Evolutionary conservation across 768 basidiomycete genomes (phyloP), one percentile per base, ranked within the genome.

Genomic region (Candolleomyces aberdarensis): DNA sequence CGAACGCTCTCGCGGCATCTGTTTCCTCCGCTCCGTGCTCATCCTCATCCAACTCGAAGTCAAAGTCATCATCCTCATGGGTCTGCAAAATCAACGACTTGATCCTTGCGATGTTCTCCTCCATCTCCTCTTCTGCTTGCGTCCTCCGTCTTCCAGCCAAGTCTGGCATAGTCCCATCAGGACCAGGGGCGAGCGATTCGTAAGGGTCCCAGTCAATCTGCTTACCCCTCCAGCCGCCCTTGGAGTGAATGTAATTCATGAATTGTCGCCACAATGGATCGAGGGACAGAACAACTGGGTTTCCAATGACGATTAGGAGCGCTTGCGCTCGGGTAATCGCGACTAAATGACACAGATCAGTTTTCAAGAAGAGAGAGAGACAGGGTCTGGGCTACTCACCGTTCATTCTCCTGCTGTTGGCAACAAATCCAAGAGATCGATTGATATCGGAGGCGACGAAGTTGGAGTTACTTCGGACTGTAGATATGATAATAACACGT

Each of bases 251-350:
- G 63, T 81, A 85, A 68, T 85, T 85, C 60, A 89, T 66, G 76
- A 89, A 87, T 0, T 68, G 67, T 9, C 83, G 74, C 87, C 87
- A 88, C 1, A 86, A 70, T 0, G 80, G 81, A 65, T 87, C 86
- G 32, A 85, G 76, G 3, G 78, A 80, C 5, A 88, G 77, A 4
- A 86, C 79, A 4, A 71, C 69, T 0, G 87, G 83, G 65, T 89
- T 83, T 4, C 87, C 87, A 51, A 89, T 70, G 52, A 88, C 73
- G 62, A 88, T 81, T 15, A 89, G 78, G 4, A 89, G 73, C 0
- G 86, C 83, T 68, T 87, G 80, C 0, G 86, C 85, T 13, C 87
- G 84, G 0, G 87, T 90, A 13, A 90, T 70, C 5, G 87, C 85
- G 41, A 90, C 87, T 88, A 50, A 52, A 22, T 5, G 19, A 51